Evolutionary conservation across 768 basidiomycete genomes (phyloP), one percentile per base, ranked within the genome.

Genomic region (Mycena galericulata): DNA sequence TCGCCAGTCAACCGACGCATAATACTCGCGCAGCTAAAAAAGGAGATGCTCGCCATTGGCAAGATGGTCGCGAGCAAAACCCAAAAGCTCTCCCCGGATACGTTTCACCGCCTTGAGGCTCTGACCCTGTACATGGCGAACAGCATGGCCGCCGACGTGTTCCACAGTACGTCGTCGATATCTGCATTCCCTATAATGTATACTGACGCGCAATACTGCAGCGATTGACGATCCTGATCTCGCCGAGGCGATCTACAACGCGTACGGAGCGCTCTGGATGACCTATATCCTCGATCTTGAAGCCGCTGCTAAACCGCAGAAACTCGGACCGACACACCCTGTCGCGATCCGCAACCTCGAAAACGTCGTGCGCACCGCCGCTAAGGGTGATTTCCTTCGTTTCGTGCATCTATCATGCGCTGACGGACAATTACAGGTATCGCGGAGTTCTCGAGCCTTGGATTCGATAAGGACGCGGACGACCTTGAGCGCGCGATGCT

Each of bases 181-280:
- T 8, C 8, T 36, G 29, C 20, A 12, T 14, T 12, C 15, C 12
- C 29, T 41, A 26, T 14, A 36, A 14, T 36, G 22, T 12, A 12
- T 36, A 36, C 43, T 59, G 47, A 51, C 32, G 18, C 18, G 20
- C 55, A 2, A 2, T 17, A n/a, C 41, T 15, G 45, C 20, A 68
- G 66, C 66, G 14, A 57, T 62, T 54, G 66, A 68, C 59, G 66
- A 67, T 38, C 51, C 51, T 6, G 66, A 67, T 1, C 66, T 67
- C 29, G 51, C 66, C 6, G 66, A 67, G 22, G 59, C 66, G 27
- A 61, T 67, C 2, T 67, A 67, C 66, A 32, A 38, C 43, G 66
- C 43, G 34, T 67, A 60, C 54, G 67, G 67, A 18, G 53, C 67
- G 6, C 67, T 68, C 6, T 68, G 67, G 67, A 62, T 68, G 67